Conservation (phyloP, 2,329 filamentous ascomycete genomes). For the Lizonia empirigonia region DNA sequence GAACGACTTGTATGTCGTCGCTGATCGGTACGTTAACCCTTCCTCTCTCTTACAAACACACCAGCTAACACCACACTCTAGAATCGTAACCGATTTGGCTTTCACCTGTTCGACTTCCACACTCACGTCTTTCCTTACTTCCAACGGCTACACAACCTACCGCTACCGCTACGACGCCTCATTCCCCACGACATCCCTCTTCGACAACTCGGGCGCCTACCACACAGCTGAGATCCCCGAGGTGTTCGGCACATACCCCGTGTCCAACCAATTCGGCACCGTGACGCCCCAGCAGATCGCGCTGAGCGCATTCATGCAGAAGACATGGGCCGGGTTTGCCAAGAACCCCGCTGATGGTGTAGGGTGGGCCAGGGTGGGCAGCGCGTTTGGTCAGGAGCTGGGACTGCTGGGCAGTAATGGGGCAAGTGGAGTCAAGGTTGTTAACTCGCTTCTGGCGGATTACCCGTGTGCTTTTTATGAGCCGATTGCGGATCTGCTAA, state of each 20-base stretch:
- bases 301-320: constrained; percentile 29
- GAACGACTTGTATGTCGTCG: constrained; percentile 2
- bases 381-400: constrained; percentile 9
- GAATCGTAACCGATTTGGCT: constrained; percentile 12
- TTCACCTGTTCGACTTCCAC: constrained; percentile 17
- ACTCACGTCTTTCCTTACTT: constrained; percentile 13
- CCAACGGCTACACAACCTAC: constrained; percentile 20
- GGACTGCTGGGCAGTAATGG: constrained; percentile 17
- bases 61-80: neutral
- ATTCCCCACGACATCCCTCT: constrained; percentile 17
- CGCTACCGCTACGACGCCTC: constrained; percentile 25
- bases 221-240: constrained; percentile 29
- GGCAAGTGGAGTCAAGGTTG: constrained; percentile 10
- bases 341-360: constrained; percentile 21
- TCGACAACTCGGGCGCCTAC: constrained; percentile 22
- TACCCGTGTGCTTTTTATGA: constrained; percentile 17
- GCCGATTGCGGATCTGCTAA: constrained; percentile 10
- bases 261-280: constrained; percentile 12
- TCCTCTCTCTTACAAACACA: neutral
- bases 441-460: constrained; percentile 9
- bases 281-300: constrained; percentile 22
- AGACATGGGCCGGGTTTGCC: constrained; percentile 32
- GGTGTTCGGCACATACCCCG: constrained; percentile 31
- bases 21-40: constrained; percentile 1
- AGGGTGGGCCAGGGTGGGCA: constrained; percentile 17